Percentiles rank a stretch among this genome's conserved stretches.
These are phyloP conservation scores for Aspergillus diversus DNA, from an alignment of 495 filamentous ascomycete genomes.

Conservation along the genomic window DNA sequence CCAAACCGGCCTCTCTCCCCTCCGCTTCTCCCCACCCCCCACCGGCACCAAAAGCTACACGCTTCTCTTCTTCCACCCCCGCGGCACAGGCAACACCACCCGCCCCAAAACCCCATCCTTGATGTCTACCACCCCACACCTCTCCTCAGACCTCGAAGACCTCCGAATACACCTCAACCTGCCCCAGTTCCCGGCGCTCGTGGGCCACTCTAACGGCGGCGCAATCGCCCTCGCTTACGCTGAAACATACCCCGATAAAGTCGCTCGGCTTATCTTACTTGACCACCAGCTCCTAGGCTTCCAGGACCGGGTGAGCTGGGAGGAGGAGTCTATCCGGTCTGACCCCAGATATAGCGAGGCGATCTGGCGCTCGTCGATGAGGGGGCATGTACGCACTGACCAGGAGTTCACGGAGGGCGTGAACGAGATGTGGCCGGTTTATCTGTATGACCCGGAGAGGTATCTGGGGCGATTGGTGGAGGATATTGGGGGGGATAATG, in stretches of 20 bases:
- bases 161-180: slow-evolving; percentile 21
- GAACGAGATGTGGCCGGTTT: slow-evolving; percentile 24
- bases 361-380: background rate
- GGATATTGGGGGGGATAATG: slow-evolving; percentile 15
- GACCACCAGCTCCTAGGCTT: slow-evolving; percentile 19
- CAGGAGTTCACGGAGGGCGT: slow-evolving; percentile 17
- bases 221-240: slow-evolving; percentile 30
- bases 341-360: slow-evolving; percentile 18
- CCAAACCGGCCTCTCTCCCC: slow-evolving; percentile 19
- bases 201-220: slow-evolving; percentile 32
- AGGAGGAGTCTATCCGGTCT: background rate
- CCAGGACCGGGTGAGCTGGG: background rate
- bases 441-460: slow-evolving; percentile 22
- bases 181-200: slow-evolving; percentile 10
- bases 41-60: slow-evolving; percentile 22
- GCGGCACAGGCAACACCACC: background rate
- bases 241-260: slow-evolving; percentile 23
- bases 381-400: slow-evolving; percentile 6
- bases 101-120: background rate
- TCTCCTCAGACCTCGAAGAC: slow-evolving; percentile 26
- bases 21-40: background rate
- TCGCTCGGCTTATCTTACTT: slow-evolving; percentile 23
- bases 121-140: slow-evolving; percentile 14
- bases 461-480: slow-evolving; percentile 14
- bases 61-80: background rate